These are phyloP conservation scores for Magnolia changhungtana DNA, from an alignment of 164 flowering plant species.

Conservation along the genomic window DNA sequence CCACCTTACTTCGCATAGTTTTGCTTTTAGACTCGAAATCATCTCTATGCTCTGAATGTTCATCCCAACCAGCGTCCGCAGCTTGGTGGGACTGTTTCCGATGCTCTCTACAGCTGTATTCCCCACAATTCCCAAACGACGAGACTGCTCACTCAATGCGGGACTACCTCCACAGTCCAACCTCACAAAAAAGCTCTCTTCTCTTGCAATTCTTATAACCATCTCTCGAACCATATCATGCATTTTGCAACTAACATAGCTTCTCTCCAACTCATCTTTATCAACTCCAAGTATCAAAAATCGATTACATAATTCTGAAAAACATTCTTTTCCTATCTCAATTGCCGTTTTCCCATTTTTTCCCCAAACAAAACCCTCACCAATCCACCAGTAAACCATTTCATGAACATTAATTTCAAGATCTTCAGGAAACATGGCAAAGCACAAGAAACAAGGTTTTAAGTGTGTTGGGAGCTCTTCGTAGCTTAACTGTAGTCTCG, in stretches of 20 bases:
- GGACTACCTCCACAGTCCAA: not conserved
- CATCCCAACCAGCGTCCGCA: too few species aligned
- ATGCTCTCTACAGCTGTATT: not conserved
- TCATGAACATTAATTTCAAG: not conserved
- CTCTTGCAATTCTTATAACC: conserved; percentile 1
- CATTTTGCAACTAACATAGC: not conserved
- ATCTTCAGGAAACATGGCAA: conserved; percentile 1
- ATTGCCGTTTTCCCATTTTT: not conserved
- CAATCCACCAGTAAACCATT: not conserved
- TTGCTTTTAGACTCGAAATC: not conserved
- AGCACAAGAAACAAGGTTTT: not conserved
- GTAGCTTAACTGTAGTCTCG: not conserved
- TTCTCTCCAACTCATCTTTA: not conserved
- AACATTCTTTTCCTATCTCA: not conserved
- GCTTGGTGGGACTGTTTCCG: not conserved
- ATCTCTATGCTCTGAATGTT: not conserved
- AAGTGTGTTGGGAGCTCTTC: conserved; percentile 4
- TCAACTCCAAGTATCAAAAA: not conserved
- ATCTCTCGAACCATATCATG: conserved; percentile 3
- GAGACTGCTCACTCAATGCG: not conserved
- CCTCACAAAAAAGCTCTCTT: not conserved
- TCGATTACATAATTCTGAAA: not conserved
- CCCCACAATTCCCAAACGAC: not conserved
- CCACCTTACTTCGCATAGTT: not conserved
- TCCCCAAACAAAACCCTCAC: not conserved